These are phyloP conservation scores for Garcia nutans DNA, from an alignment of 345 rosid genomes.

Conservation along the genomic window DNA sequence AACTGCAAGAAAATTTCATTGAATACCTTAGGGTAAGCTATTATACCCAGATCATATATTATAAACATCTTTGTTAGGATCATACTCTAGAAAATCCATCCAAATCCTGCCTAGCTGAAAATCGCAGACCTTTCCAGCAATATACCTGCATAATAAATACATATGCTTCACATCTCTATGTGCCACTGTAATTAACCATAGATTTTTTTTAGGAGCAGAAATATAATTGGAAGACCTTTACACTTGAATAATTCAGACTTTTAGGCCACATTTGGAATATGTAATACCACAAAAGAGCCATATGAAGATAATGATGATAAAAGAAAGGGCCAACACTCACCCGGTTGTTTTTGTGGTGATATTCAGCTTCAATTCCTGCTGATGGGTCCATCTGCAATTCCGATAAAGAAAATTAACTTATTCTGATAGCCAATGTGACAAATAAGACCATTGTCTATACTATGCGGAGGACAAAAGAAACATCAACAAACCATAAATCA, in stretches of 20 bases:
- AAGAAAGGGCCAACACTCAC: conserved; percentile 33
- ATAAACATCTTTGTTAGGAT: background rate
- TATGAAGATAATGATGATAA: background rate
- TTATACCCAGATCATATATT: background rate
- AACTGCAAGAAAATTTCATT: conserved; percentile 52
- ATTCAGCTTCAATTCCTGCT: conserved; percentile 91
- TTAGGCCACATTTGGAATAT: background rate
- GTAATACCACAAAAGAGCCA: background rate
- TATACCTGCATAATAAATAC: conserved; percentile 58
- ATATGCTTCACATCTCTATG: background rate
- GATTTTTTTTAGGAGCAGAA: background rate
- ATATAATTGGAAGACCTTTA: background rate
- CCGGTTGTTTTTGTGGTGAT: conserved; percentile 90
- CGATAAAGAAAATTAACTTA: conserved; percentile 13
- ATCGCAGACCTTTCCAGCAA: conserved; percentile 97
- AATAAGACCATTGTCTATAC: conserved; percentile 2
- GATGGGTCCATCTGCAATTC: conserved; percentile 81
- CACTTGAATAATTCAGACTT: background rate
- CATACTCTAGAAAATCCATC: conserved; percentile 93
- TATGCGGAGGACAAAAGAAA: background rate
- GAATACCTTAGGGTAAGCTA: conserved; percentile 4
- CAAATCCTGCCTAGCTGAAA: conserved; percentile 93
- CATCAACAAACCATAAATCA: background rate
- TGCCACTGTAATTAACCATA: background rate
- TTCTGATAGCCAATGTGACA: background rate